phyloP scores from a whole-genome alignment of 2,329 filamentous ascomycete genomes.

The Penicillium verrucosum region DNA sequence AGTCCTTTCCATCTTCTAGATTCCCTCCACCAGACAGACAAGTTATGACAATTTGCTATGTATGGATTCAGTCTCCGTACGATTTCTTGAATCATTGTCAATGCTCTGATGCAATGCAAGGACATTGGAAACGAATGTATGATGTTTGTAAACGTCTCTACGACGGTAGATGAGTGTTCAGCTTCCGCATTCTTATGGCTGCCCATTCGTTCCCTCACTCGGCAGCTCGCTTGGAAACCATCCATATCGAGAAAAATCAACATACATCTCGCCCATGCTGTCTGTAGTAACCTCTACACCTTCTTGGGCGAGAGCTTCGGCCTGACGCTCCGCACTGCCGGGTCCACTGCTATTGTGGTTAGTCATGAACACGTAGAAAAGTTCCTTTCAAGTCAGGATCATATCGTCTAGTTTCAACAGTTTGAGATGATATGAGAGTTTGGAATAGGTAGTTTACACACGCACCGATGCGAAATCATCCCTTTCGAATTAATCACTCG shows the following conservation, averaged over 20 bases:
- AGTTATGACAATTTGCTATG: neutral
- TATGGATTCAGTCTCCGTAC: neutral
- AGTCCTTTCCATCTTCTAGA: neutral
- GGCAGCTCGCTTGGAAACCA: constrained; percentile 52
- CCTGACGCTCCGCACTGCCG: constrained; percentile 44
- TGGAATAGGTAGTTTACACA: neutral
- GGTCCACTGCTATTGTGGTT: constrained; percentile 33
- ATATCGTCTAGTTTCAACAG: neutral
- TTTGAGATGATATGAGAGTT: neutral
- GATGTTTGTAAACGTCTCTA: too few species aligned
- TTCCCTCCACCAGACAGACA: neutral
- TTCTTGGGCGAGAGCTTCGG: constrained; percentile 40
- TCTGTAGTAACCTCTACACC: constrained; percentile 43
- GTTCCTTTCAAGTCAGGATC: neutral
- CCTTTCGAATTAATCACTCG: constrained; percentile 86
- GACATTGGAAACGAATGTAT: neutral
- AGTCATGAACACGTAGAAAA: neutral
- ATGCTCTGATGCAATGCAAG: neutral
- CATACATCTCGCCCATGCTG: constrained; percentile 44
- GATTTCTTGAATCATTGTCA: neutral
- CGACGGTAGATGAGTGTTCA: neutral
- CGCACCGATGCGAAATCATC: constrained; percentile 76
- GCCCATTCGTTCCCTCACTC: constrained; percentile 39
- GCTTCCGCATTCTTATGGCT: constrained; percentile 11
- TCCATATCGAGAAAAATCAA: constrained; percentile 44